Percentiles rank a stretch among this genome's conserved stretches.
phyloP scores from a whole-genome alignment of 2,329 filamentous ascomycete genomes.

The Beauveria caledonica region DNA sequence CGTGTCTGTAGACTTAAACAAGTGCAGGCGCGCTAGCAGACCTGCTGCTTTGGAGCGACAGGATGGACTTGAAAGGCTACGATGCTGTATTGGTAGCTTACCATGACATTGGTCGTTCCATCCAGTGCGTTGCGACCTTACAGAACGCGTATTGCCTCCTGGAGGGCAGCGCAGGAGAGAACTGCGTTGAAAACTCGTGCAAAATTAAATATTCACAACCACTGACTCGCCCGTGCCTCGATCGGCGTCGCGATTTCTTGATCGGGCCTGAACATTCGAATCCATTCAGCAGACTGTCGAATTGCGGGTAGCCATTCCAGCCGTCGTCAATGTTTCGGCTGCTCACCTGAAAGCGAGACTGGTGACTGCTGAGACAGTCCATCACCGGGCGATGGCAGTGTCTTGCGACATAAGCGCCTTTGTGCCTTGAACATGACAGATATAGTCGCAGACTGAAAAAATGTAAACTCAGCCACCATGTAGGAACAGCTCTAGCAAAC shows the following conservation, averaged over 20 bases:
- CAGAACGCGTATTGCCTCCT: no score
- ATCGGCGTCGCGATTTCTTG: not conserved
- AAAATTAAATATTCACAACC: no score
- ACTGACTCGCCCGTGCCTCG: not conserved
- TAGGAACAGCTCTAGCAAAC: not conserved
- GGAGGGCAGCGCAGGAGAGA: no score
- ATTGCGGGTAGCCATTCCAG: not conserved
- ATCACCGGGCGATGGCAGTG: not conserved
- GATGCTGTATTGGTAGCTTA: no score
- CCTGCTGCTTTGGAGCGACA: no score
- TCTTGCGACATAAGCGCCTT: not conserved
- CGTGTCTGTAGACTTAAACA: no score
- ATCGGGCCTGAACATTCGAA: not conserved
- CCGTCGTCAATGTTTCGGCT: not conserved
- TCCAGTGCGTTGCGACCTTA: no score
- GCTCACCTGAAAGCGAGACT: not conserved
- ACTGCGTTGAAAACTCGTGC: no score
- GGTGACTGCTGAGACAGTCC: not conserved
- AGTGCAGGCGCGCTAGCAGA: no score
- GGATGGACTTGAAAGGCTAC: no score
- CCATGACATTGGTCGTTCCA: no score
- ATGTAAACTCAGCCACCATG: not conserved
- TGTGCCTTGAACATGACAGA: no score
- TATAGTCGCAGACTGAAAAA: not conserved
- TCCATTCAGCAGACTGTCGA: not conserved